Base-by-base conservation (phyloP, 495 filamentous ascomycete species). In the Chaetomium tenue region DNA sequence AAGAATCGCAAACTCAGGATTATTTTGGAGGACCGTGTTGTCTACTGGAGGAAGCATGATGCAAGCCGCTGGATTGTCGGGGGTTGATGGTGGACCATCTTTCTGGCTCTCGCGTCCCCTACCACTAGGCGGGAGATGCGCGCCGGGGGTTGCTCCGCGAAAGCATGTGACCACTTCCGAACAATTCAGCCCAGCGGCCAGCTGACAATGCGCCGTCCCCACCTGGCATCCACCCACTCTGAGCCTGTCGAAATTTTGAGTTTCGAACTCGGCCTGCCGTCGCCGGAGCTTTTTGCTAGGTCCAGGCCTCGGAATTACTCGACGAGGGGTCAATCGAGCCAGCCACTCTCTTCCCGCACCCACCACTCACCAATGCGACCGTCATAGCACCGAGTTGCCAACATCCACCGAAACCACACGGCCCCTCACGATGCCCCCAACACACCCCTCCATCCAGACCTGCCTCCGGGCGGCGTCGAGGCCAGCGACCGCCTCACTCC, bases 41-140 rank as follows among this genome's bases (percentile, higher is more conserved):
- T 90, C 87, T 57, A 89, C 80, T 8, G 86, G 86, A 0, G 87
- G 86, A 3, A 90, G 75, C 88, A 91, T 91, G 40, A 63, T 81
- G 58, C 28, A 33, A 52, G 18, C 63, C 42, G 58, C 26, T 23
- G 13, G 33, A 12, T 1, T 50, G 9, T 42, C 12, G 23, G 20
- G 20, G 28, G 39, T 20, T 46, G 30, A 15, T 7, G 20, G 60
- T 57, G 46, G 54, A 44, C 12, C 57, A 7, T 42, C 44, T 16
- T 58, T 23, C 5, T 15, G 26, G n/a, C 2, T 8, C 42, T 33
- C 64, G 58, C 52, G 64, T 58, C 58, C 18, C 16, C 52, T 22
- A 4, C 42, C 25, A 48, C 39, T 50, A 23, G 51, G 52, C 51
- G 28, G 12, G 28, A 16, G 13, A 12, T 47, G 33, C 55, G 48